These are phyloP conservation scores for Funneliformis caledonium DNA, from an alignment of 371 early-diverging fungal species.

Conservation along the genomic window DNA sequence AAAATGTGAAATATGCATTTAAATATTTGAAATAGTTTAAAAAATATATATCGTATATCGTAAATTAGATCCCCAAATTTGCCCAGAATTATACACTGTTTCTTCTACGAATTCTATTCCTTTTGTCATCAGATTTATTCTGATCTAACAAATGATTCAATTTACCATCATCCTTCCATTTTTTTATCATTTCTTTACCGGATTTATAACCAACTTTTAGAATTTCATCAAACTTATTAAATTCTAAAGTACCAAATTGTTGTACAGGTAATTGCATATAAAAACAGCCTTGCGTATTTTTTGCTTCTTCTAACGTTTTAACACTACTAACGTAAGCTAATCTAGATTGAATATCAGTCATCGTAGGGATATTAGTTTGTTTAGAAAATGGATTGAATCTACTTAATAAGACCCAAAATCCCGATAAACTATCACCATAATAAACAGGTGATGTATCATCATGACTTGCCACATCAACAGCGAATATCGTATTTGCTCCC, in stretches of 20 bases:
- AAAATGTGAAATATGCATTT: too few species aligned
- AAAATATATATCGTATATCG: too few species aligned
- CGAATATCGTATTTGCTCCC: constrained; percentile 95
- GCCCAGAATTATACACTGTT: constrained; percentile 24
- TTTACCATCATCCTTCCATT: constrained; percentile 84
- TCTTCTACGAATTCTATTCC: constrained; percentile 29
- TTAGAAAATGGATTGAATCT: constrained; percentile 80
- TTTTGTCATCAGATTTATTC: constrained; percentile 20
- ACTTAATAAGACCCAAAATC: constrained; percentile 91
- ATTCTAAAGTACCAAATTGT: constrained; percentile 91
- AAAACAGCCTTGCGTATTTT: constrained; percentile 80
- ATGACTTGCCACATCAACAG: constrained; percentile 93
- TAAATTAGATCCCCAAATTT: neutral
- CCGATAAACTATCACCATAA: constrained; percentile 95
- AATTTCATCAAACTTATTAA: constrained; percentile 93
- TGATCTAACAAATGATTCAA: constrained; percentile 42
- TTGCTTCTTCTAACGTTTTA: constrained; percentile 88
- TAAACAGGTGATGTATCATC: constrained; percentile 90
- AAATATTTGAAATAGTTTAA: too few species aligned
- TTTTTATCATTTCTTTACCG: constrained; percentile 77
- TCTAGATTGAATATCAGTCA: constrained; percentile 97
- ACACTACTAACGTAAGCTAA: constrained; percentile 97
- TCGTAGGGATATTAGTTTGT: constrained; percentile 78
- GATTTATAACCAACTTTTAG: constrained; percentile 91
- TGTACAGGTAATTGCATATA: constrained; percentile 92